These are phyloP conservation scores for Microsporum canis DNA, from an alignment of 2,329 filamentous ascomycete species.

Conservation along the genomic window DNA sequence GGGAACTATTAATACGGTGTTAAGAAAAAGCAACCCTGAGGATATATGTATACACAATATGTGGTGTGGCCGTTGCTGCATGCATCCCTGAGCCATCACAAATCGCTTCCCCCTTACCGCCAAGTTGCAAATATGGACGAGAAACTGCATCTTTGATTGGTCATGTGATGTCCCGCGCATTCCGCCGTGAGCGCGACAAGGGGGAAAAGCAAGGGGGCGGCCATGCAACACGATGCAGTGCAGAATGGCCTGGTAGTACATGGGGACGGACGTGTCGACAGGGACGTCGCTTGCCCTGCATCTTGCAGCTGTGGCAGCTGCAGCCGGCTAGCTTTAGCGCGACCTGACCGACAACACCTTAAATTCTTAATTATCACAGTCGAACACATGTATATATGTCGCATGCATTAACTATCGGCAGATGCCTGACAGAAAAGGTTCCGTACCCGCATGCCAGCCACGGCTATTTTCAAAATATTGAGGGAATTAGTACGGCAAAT, in stretches of 20 bases:
- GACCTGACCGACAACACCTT: not conserved
- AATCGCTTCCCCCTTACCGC: not conserved
- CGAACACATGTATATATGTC: not conserved
- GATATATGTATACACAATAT: not conserved
- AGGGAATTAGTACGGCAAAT: not conserved
- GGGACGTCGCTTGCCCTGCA: not conserved
- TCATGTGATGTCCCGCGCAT: constrained; percentile 1
- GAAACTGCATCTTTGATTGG: not conserved
- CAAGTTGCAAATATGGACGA: not conserved
- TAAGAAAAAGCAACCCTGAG: not conserved
- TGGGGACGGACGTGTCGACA: not conserved
- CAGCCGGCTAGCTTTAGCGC: not conserved
- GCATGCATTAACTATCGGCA: not conserved
- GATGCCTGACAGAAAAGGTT: not conserved
- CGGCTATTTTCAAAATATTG: not conserved
- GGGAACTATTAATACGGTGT: not conserved
- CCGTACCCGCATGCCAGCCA: not conserved
- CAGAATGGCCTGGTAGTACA: not conserved
- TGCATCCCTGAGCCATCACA: not conserved
- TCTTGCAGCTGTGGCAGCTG: constrained; percentile 1
- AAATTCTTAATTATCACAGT: not conserved
- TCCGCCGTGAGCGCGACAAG: not conserved
- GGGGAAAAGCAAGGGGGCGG: not conserved
- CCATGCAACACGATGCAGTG: not conserved
- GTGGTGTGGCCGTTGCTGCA: not conserved